These are phyloP conservation scores for Salix caprea DNA, from an alignment of 345 rosid genomes.

Conservation along the genomic window DNA sequence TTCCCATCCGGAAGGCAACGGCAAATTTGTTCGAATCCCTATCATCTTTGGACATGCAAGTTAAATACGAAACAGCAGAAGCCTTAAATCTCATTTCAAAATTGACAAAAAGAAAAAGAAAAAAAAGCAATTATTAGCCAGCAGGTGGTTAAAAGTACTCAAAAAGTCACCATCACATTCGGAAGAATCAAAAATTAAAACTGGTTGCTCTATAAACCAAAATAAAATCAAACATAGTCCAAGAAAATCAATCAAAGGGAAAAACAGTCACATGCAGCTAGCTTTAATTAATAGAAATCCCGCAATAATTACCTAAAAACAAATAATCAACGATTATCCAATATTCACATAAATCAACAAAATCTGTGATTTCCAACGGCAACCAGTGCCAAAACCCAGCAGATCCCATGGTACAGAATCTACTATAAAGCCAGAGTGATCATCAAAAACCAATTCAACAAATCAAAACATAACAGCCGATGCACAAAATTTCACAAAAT, in stretches of 20 bases:
- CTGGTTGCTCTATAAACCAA: neutral
- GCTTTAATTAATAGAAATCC: neutral
- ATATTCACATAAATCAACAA: neutral
- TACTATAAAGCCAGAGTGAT: neutral
- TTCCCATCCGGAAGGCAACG: constrained; percentile 76
- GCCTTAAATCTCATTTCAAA: neutral
- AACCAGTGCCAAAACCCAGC: neutral
- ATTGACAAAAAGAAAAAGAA: neutral
- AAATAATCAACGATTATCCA: neutral
- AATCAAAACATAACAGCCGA: neutral
- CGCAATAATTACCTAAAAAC: neutral
- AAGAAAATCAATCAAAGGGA: neutral
- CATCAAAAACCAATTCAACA: neutral
- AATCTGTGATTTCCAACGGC: neutral
- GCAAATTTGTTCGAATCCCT: constrained; percentile 61
- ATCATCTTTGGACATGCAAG: constrained; percentile 49
- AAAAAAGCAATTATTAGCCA: neutral
- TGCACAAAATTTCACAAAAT: neutral
- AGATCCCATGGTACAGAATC: neutral
- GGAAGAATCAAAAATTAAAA: neutral
- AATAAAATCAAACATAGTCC: neutral
- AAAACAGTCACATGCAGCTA: neutral
- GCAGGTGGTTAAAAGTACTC: neutral
- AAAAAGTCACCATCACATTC: neutral
- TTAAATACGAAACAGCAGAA: neutral